Conservation (phyloP, 352 stramenopile species). For the Phytophthora melonis region DNA sequence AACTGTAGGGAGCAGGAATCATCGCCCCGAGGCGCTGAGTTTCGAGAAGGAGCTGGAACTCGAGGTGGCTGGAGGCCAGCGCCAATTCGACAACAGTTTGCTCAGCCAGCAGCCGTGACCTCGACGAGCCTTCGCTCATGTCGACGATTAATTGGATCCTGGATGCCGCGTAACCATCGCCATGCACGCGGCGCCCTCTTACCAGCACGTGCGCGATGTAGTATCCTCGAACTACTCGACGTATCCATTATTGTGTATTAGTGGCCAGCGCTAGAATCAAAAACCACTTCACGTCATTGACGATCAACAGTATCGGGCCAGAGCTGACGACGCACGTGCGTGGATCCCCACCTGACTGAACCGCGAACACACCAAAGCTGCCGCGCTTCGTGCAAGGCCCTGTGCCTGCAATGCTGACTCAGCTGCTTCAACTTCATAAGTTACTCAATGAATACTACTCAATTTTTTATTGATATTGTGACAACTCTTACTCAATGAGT, state of each 20-base stretch:
- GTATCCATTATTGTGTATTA: neutral
- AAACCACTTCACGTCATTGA: conserved; percentile 4
- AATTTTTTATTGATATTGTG: too few relatives aligned
- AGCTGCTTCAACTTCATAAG: neutral
- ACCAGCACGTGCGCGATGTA: neutral
- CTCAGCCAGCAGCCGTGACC: neutral
- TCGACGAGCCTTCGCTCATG: neutral
- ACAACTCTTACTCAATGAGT: too few relatives aligned
- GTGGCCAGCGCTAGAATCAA: conserved; percentile 1
- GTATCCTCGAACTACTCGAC: neutral
- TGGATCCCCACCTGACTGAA: neutral
- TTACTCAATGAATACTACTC: neutral
- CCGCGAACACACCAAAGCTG: neutral
- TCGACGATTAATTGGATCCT: neutral
- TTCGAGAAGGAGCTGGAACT: conserved; percentile 6
- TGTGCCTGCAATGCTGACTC: neutral
- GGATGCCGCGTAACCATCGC: neutral
- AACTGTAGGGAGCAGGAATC: conserved; percentile 3
- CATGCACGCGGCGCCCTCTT: neutral
- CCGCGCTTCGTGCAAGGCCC: too few relatives aligned
- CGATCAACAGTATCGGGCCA: neutral
- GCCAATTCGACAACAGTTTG: neutral
- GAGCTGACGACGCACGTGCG: neutral
- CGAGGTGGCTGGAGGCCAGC: neutral
- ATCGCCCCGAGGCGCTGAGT: neutral